Conservation (phyloP, 2,329 filamentous ascomycete species). For the Conoideocrella luteorostrata region DNA sequence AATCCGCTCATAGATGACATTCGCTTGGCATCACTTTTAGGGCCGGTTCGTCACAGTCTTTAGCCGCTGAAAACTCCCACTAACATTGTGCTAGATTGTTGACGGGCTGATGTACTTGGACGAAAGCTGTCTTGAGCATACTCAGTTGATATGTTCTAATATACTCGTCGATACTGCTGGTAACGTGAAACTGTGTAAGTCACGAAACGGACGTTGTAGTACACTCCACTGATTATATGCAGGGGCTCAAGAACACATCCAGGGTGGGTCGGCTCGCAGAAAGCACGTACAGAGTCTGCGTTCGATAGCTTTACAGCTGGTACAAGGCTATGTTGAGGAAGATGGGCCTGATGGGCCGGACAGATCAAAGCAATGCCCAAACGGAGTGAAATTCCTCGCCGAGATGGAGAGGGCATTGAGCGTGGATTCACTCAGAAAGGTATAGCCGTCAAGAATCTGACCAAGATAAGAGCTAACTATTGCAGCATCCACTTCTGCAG, state of each 20-base stretch:
- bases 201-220: not conserved
- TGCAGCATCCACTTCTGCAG: not conserved
- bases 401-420: not conserved
- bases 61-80: not conserved
- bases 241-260: slow-evolving; percentile 9
- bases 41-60: slow-evolving; percentile 5
- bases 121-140: slow-evolving; percentile 7
- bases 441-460: not conserved
- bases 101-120: slow-evolving; percentile 8
- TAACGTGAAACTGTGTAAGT: slow-evolving; percentile 9
- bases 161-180: slow-evolving; percentile 6
- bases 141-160: slow-evolving; percentile 7
- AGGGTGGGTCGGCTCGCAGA: not conserved
- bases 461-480: not conserved
- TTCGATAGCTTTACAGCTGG: slow-evolving; percentile 2
- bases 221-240: slow-evolving; percentile 1
- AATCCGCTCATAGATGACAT: slow-evolving; percentile 7
- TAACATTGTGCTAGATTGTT: slow-evolving; percentile 4
- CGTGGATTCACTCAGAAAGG: not conserved
- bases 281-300: slow-evolving; percentile 1
- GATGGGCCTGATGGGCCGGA: slow-evolving; percentile 1
- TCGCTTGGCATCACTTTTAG: slow-evolving; percentile 6
- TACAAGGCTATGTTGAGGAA: slow-evolving; percentile 5
- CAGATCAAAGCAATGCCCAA: not conserved
- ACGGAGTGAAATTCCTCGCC: not conserved